Evolutionary conservation across 2,329 filamentous ascomycete species (phyloP), one percentile per base, ranked within the genome.

Genomic region (Aaosphaeria arxii): DNA sequence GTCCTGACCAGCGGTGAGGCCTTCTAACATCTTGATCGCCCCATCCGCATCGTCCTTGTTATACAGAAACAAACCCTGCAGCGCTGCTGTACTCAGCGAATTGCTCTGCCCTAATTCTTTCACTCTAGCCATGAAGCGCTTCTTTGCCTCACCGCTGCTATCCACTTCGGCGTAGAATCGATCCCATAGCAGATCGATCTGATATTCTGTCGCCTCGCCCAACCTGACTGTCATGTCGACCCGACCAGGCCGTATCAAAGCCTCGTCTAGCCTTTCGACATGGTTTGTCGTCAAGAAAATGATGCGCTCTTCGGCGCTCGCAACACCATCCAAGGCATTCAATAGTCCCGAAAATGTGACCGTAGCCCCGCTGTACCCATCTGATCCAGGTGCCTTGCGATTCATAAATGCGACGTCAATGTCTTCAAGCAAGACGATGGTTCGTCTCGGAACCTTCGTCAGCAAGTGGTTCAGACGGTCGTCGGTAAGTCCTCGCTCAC

Each of bases 211-310:
- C 31, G 92, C 91, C 70, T 96, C 88, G 35, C 91, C 92, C 43
- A 99, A 86, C 46, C 89, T 83, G 4, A 95, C 82, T 57, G 89
- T 94, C 86, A 97, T 88, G 70, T 99, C 94, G 1, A 99, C 91
- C 43, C 94, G 82, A 1, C 94, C 94, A 0, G 94, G 94, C 28
- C 94, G 81, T 42, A 97, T 89, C 39, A 99, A 74, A 4, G 94
- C 94, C 51, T 90, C 87, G 62, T 96, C 91, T 1, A 97, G 80
- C 38, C 89, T 82, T 56, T 96, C 91, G 35, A 96, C 84, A 63
- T 96, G 90, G 63, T 99, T 99, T 17, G 92, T 95, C 2, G 94
- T 99, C 53, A 95, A 77, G 70, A 99, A 96, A 1, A 95, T 85
- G 53, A 99, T 88, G 45, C 94, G 83, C 74, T 97, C 92, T 67